Base-by-base conservation (phyloP, 768 basidiomycete species). In the Suillus placidus region DNA sequence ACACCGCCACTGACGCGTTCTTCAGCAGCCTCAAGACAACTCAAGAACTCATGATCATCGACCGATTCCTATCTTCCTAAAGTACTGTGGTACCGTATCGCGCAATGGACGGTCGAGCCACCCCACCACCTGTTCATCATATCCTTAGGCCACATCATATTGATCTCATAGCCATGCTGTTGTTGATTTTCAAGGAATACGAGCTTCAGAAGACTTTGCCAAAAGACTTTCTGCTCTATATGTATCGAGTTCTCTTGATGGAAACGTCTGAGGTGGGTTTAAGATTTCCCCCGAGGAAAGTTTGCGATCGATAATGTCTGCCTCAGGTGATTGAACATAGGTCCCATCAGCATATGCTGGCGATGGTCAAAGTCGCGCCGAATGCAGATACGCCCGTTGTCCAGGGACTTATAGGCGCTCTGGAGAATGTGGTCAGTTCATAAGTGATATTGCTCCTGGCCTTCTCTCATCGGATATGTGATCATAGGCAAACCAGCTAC, bases 61-160 rank as follows among this genome's bases (percentile, higher is more conserved):
- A 57, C 35, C 23, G 23, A 23, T 26, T 61, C 16, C n/a, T 23
- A 8, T 23, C 35, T n/a, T n/a, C 34, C 10, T 12, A 20, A 16
- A 30, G 16, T 52, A 32, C 57, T 26, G 38, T 40, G 38, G 10
- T 60, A 20, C 20, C 5, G 14, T 26, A 66, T 37, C 51, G 54
- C n/a, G 62, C 40, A 34, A 76, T 76, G 76, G 72, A 76, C n/a
- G 65, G 73, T 67, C 67, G 57, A 61, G 71, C 69, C 40, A 80
- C 82, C 26, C 86, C 85, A 62, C 87, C 88, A 9, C 87, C 89
- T 1, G 83, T 84, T 8, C 84, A 87, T 61, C 89, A 92, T 76
- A 81, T 87, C 64, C 81, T 94, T 35, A 83, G 87, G 63, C 91
- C 93, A 1, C 93, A 94, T 70, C 93, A 95, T 73, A 80, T 94